phyloP scores from a whole-genome alignment of 768 basidiomycete genomes.

The Boletus tomentosulus region DNA sequence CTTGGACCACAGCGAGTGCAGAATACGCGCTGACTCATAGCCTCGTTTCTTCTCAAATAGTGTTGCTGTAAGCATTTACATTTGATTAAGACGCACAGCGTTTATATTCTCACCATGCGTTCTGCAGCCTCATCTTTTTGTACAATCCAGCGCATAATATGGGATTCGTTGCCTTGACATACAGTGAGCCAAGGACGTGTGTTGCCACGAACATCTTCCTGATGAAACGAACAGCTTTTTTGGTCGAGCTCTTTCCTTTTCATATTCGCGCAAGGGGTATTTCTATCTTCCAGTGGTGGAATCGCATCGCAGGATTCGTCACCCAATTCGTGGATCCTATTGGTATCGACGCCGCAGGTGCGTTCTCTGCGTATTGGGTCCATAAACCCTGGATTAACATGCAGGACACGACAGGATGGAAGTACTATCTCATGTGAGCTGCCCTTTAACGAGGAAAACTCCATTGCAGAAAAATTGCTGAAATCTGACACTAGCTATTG shows the following conservation, averaged over 20 bases:
- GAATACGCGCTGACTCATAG: not conserved
- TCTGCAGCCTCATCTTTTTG: not conserved
- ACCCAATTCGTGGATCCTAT: not conserved
- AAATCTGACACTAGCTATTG: not conserved
- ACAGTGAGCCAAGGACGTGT: not conserved
- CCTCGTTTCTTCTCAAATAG: not conserved
- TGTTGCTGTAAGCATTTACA: not conserved
- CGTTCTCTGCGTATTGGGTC: not conserved
- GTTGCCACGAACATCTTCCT: not conserved
- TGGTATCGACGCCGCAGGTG: not conserved
- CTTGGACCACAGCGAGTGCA: not conserved
- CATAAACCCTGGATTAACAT: too few relatives aligned
- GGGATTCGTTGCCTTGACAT: not conserved
- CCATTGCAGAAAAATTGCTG: not conserved
- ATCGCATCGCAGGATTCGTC: not conserved
- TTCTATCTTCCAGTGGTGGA: not conserved
- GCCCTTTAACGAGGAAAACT: not conserved
- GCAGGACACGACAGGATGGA: not conserved
- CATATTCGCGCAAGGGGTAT: not conserved
- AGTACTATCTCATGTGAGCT: not conserved
- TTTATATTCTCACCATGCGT: not conserved
- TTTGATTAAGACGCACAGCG: not conserved
- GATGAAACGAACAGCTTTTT: not conserved
- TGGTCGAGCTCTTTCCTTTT: not conserved
- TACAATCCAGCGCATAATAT: not conserved